Conservation (phyloP, 2,329 filamentous ascomycete species). For the Claviceps cyperi region DNA sequence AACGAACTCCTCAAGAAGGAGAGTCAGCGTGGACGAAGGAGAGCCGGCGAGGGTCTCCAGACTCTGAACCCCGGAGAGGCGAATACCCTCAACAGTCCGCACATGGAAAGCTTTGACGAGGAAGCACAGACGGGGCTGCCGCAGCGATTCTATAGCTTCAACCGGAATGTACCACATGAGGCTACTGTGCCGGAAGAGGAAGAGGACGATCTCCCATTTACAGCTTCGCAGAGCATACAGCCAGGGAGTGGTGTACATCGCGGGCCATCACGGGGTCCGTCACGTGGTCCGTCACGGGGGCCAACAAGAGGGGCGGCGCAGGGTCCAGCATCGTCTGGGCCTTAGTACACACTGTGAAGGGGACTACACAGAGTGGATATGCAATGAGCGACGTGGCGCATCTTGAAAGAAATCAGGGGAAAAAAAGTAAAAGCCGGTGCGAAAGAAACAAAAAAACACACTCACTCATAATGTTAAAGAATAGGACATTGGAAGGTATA, state of each 20-base stretch:
- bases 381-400: no score
- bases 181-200: slow-evolving; percentile 7
- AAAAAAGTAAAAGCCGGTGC: no score
- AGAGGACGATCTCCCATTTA: slow-evolving; percentile 7
- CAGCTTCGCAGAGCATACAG: slow-evolving; percentile 4
- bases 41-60: slow-evolving; percentile 31
- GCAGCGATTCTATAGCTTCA: slow-evolving; percentile 17
- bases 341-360: no score
- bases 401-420: no score
- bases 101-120: slow-evolving; percentile 26
- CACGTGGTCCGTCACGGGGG: slow-evolving; percentile 6
- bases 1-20: slow-evolving; percentile 24
- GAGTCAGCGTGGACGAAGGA: slow-evolving; percentile 34
- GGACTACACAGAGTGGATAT: no score
- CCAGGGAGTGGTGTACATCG: not conserved
- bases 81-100: slow-evolving; percentile 15
- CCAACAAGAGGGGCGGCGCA: no score
- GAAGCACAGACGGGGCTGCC: slow-evolving; percentile 26
- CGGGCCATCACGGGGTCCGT: slow-evolving; percentile 6
- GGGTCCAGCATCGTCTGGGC: no score
- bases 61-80: slow-evolving; percentile 16
- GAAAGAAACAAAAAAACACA: no score
- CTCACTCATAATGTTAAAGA: no score
- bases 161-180: slow-evolving; percentile 7
- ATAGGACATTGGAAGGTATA: no score